Evolutionary conservation across 768 basidiomycete species (phyloP), one percentile per base, ranked within the genome.

Genomic region (Pisolithus tinctorius): DNA sequence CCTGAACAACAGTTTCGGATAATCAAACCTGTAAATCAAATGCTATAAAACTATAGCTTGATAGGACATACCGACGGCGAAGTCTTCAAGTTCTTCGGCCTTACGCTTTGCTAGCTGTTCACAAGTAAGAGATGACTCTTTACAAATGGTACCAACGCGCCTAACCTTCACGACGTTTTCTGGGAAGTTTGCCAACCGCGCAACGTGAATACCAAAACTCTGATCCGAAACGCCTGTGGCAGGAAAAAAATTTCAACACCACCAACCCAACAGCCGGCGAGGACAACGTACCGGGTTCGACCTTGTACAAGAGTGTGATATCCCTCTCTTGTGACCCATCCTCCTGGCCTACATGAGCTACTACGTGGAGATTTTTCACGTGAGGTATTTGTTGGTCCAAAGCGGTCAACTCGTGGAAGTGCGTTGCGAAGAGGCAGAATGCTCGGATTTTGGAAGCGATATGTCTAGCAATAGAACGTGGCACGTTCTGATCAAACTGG

Each of bases 191-290:
- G 95, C 95, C n/a, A 98, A 74, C 64, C 93, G 80, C 0, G 96
- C 96, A 14, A 99, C 96, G 59, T 98, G 93, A 27, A 99, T 98
- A 68, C 95, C 96, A 62, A 97, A 98, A 63, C 92, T 95, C 68
- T 97, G 95, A 64, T 98, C 95, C 42, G 90, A 93, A 20, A 96
- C 79, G 13, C 92, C 91, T 91, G 52, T 4, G 4, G 11, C 34
- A 13, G n/a, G 37, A 11, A 30, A 42, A 23, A 20, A 49, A 10
- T 14, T 40, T 58, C 26, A 59, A 41, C 30, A 26, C 14, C 9
- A 26, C 13, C 55, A 25, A 16, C n/a, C 17, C 4, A 13, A 9
- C 26, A 13, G 26, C n/a, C 29, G 9, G 4, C 23, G 38, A 29
- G 40, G 42, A 43, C 26, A 1, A 65, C 77, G 30, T 60, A 91